Evolutionary conservation across 345 rosid genomes (phyloP), one percentile per base, ranked within the genome.

Genomic region (Populus tremula): DNA sequence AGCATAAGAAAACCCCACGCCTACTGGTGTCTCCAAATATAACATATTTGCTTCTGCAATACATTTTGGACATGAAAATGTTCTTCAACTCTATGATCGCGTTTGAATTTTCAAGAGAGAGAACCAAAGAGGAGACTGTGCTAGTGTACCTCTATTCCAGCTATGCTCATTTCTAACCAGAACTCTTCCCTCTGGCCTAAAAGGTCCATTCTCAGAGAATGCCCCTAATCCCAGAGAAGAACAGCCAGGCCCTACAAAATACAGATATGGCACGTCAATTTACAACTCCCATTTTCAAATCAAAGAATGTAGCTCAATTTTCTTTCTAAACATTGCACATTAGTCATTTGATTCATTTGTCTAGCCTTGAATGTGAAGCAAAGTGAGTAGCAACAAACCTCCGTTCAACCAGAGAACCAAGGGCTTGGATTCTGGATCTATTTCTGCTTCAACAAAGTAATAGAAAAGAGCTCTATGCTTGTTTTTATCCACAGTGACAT

Each of bases 391-490:
- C 12, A 33, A 43, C 69, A 16, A 78, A 74, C 99, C 99, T 90
- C 99, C 99, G 76, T 96, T 96, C 81, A 96, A 92, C 99, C 98
- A 96, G 66, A 96, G 98, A 76, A 92, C 97, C 43, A 96, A 90
- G 59, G 98, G 98, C 82, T 89, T 96, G 47, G 93, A 87, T 80
- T 81, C 76, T 16, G 97, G 96, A 70, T 96, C 87, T 59, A 56
- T 69, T 87, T 93, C 94, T 47, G 99, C 97, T 81, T 96, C 99
- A 63, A 89, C 95, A 9, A 96, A 92, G 92, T 96, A 96, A 86
- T 96, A 96, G 80, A 95, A 95, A 81, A 95, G 86, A 76, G 94
- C 92, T 74, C 88, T 92, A 76, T 91, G 92, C 78, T 86, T 87
- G 80, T 78, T 86, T 5, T 76, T 86, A 72, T 93, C 97, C 63